Conservation (phyloP, 441 rosid species). For the Melastoma candidum region DNA sequence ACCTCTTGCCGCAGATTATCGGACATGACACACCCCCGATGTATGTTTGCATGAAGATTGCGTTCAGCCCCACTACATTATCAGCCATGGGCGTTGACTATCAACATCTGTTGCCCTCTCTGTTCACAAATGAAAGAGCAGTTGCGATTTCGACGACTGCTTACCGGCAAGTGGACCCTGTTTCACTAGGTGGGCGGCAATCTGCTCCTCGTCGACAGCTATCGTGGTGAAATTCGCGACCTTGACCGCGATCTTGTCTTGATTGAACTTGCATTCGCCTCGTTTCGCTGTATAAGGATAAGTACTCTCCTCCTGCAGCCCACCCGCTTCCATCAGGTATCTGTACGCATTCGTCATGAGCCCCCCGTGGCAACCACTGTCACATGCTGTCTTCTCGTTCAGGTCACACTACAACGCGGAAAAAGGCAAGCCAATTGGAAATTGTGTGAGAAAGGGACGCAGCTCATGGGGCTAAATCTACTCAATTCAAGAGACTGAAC, state of each 20-base stretch:
- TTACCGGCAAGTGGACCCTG: slow-evolving; percentile 75
- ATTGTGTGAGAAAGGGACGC: no score
- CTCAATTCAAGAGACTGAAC: slow-evolving; percentile 15
- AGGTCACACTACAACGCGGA: slow-evolving; percentile 43
- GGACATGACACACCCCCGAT: slow-evolving; percentile 60
- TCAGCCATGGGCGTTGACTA: not conserved
- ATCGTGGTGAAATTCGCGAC: slow-evolving; percentile 54
- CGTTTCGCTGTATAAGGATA: slow-evolving; percentile 59
- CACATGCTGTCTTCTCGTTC: slow-evolving; percentile 46
- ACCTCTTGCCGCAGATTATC: slow-evolving; percentile 60
- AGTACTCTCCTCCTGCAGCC: slow-evolving; percentile 52
- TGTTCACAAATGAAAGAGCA: no score
- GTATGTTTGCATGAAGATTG: slow-evolving; percentile 77
- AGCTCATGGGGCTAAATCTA: not conserved
- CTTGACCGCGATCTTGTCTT: slow-evolving; percentile 36
- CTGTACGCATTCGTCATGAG: slow-evolving; percentile 85
- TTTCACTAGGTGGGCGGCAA: slow-evolving; percentile 61
- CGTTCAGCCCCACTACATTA: slow-evolving; percentile 55
- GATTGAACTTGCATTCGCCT: slow-evolving; percentile 52
- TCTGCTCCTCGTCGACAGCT: slow-evolving; percentile 58
- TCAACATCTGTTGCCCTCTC: no score
- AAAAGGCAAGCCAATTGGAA: not conserved
- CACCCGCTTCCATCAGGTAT: slow-evolving; percentile 66
- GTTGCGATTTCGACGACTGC: not conserved
- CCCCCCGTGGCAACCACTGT: slow-evolving; percentile 70